phyloP scores from a whole-genome alignment of 2,329 filamentous ascomycete genomes.

The Penicillium decumbens region DNA sequence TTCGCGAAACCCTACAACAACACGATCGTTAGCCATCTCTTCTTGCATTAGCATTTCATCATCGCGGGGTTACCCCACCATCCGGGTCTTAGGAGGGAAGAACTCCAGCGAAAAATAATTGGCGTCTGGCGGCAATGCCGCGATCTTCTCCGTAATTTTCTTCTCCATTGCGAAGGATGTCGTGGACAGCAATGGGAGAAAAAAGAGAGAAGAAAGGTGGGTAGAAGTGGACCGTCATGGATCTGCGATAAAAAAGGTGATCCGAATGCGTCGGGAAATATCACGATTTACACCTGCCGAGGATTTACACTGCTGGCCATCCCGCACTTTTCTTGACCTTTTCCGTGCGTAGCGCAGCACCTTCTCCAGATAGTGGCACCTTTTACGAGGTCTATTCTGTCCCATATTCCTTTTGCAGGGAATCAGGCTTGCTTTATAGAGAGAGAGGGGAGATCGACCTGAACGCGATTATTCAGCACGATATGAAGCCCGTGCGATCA shows the following conservation, averaged over 20 bases:
- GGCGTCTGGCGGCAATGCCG: constrained; percentile 73
- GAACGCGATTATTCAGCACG: constrained; percentile 15
- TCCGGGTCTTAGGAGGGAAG: constrained; percentile 95
- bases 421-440: neutral
- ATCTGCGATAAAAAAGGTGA: constrained; percentile 1
- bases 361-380: neutral
- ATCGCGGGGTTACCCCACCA: constrained; percentile 51
- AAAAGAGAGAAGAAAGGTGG: constrained; percentile 18
- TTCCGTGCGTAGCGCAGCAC: neutral
- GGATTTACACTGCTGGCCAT: constrained; percentile 3
- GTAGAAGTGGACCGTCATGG: constrained; percentile 23
- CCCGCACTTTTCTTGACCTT: constrained; percentile 1
- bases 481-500: constrained; percentile 1
- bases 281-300: constrained; percentile 19
- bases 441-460: constrained; percentile 1
- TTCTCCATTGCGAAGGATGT: constrained; percentile 61
- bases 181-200: constrained; percentile 16
- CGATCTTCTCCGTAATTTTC: constrained; percentile 93
- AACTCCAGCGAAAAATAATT: constrained; percentile 97
- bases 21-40: constrained; percentile 22
- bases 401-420: neutral
- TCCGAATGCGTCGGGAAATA: constrained; percentile 17
- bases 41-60: constrained; percentile 1
- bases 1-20: constrained; percentile 71
- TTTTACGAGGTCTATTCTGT: neutral